These are phyloP conservation scores for Backusella macrospora DNA, from an alignment of 192 early-diverging fungal species.

Conservation along the genomic window DNA sequence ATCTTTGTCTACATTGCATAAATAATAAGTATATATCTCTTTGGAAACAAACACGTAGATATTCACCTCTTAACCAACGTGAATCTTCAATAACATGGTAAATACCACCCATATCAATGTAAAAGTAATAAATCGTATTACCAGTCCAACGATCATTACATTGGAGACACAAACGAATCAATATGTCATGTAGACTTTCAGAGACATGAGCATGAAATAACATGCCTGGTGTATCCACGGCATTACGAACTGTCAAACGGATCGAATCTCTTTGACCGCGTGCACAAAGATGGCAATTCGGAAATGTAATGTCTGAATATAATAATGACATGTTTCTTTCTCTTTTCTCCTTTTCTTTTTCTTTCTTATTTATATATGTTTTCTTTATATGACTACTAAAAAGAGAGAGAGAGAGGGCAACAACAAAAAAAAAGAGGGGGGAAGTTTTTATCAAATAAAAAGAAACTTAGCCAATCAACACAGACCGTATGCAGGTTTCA, in stretches of 20 bases:
- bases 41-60: not conserved
- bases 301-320: not conserved
- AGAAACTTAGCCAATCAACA: not conserved
- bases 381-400: not conserved
- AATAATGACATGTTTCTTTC: not conserved
- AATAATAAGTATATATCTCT: not conserved
- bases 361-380: not conserved
- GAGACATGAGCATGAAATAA: constrained; percentile 9
- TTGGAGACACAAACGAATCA: not conserved
- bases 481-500: not conserved
- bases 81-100: constrained; percentile 13
- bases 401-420: not conserved
- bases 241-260: not conserved
- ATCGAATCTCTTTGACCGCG: not conserved
- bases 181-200: not conserved
- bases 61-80: constrained; percentile 17
- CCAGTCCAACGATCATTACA: not conserved
- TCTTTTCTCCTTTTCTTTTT: too few species aligned
- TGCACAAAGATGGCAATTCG: not conserved
- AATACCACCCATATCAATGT: constrained; percentile 20
- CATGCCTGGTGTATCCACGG: not conserved
- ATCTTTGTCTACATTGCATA: constrained; percentile 23
- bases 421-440: not conserved
- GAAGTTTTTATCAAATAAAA: not conserved
- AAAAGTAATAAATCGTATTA: constrained; percentile 9